These are phyloP conservation scores for Lolium multiflorum DNA, from an alignment of 176 grass and related monocot genomes.

Conservation along the genomic window DNA sequence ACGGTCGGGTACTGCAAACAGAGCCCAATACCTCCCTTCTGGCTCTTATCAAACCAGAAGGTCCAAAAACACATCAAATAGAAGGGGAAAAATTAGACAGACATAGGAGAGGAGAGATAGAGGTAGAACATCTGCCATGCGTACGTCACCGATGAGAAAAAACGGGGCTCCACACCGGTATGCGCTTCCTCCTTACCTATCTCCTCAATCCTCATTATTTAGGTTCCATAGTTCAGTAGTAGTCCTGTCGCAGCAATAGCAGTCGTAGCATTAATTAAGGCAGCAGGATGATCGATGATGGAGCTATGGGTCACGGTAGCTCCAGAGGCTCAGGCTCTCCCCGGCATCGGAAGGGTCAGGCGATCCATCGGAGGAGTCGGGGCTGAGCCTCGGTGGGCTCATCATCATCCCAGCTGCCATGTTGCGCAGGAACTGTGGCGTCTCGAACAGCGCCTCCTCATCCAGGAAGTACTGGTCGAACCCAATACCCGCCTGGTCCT, in stretches of 20 bases:
- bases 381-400: constrained; percentile 80
- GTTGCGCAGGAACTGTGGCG: constrained; percentile 74
- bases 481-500: not conserved
- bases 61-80: constrained; percentile 8
- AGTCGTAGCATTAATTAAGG: too few species aligned
- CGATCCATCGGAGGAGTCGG: constrained; percentile 54
- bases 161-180: constrained; percentile 1
- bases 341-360: constrained; percentile 55
- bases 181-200: constrained; percentile 11
- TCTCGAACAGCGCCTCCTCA: constrained; percentile 93
- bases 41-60: constrained; percentile 16
- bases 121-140: constrained; percentile 31
- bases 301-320: constrained; percentile 62
- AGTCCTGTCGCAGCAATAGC: not conserved
- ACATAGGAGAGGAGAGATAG: not conserved
- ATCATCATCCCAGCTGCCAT: constrained; percentile 99
- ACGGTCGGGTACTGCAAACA: not conserved
- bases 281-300: not conserved
- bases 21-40: constrained; percentile 5
- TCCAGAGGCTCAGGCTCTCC: constrained; percentile 70
- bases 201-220: constrained; percentile 22
- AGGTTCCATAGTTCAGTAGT: constrained; percentile 21
- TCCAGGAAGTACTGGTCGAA: constrained; percentile 60
- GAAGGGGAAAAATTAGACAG: not conserved
- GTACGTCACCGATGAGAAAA: constrained; percentile 19